A percentile compares a stretch with the other conserved stretches of the same genome.
These are phyloP conservation scores for Rosa multiflora DNA, from an alignment of 306 rosid genomes.

Conservation along the genomic window DNA sequence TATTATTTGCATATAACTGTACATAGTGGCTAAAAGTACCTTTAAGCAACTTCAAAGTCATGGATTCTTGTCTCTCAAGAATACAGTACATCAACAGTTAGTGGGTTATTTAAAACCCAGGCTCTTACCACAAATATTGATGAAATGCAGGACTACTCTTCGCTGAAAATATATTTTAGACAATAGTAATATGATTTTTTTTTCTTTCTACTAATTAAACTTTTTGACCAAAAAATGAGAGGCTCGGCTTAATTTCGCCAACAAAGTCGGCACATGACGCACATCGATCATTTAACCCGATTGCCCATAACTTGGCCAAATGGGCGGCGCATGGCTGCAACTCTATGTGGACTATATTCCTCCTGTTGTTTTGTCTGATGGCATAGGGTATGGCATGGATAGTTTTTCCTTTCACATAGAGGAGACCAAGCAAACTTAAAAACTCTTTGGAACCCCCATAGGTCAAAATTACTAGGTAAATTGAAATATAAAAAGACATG, in stretches of 20 bases:
- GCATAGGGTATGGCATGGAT: neutral
- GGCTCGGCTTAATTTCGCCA: neutral
- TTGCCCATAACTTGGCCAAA: conserved; percentile 1
- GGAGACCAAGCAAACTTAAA: neutral
- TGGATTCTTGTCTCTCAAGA: conserved; percentile 4
- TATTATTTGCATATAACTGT: too few relatives aligned
- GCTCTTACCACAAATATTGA: neutral
- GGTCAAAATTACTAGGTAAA: neutral
- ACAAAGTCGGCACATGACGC: neutral
- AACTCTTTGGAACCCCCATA: too few relatives aligned
- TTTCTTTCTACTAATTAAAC: too few relatives aligned
- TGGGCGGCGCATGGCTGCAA: neutral
- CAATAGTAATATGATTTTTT: too few relatives aligned
- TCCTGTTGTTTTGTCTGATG: neutral
- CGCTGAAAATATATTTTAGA: neutral
- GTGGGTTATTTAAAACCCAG: neutral
- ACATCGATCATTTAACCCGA: neutral
- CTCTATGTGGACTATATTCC: neutral
- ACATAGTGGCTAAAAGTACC: conserved; percentile 4
- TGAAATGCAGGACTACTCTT: neutral
- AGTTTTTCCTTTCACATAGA: neutral
- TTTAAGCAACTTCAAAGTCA: conserved; percentile 20
- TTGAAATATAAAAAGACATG: too few relatives aligned
- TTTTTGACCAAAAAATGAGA: neutral
- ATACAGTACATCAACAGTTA: neutral